Evolutionary conservation across 352 stramenopile species (phyloP), one percentile per base, ranked within the genome.

Genomic region (Globisporangium megalacanthum): DNA sequence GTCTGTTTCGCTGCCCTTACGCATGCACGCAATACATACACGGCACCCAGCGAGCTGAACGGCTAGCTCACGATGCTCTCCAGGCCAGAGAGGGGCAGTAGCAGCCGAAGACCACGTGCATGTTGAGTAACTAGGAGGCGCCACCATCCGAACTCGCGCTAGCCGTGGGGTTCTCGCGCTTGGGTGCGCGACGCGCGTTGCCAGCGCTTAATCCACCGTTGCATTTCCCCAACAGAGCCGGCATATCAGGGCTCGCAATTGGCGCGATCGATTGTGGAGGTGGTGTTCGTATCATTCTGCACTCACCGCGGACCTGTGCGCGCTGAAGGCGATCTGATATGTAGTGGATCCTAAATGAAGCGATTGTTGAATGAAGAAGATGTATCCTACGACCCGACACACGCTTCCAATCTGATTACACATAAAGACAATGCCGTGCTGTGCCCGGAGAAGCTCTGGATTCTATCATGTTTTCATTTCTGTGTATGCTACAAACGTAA

Each of bases 21-120:
- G 25, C 25, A 29, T 4, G 25, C 25, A 29, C 25, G 25, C 25
- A 29, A 14, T 5, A 31, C 10, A n/a, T 6, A 58, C 53, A 20
- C 44, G n/a, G 3, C 1, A 13, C 1, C 10, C 6, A 50, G 13
- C 6, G 1, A n/a, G n/a, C 41, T 22, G 29, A 45, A 10, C 11
- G 53, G 53, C 53, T 52, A 15, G 5, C 29, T 52, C 17, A n/a
- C 42, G 41, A 58, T 41, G 53, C 37, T 17, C 8, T 25, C 29
- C 11, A 58, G 41, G 0, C 29, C 42, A 10, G 17, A 20, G 53
- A 20, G 29, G 15, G 33, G 29, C 53, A 49, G 17, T 31, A 29
- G 4, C 25, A n/a, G 14, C 44, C 3, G 44, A 31, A 49, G 44
- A 49, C 25, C 42, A 14, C 31, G 6, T n/a, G 41, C 11, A 58